Percentiles rank a stretch among this genome's conserved stretches.
Evolutionary conservation across 768 basidiomycete species (phyloP).

Genomic region (Tricholoma flavovirens): DNA sequence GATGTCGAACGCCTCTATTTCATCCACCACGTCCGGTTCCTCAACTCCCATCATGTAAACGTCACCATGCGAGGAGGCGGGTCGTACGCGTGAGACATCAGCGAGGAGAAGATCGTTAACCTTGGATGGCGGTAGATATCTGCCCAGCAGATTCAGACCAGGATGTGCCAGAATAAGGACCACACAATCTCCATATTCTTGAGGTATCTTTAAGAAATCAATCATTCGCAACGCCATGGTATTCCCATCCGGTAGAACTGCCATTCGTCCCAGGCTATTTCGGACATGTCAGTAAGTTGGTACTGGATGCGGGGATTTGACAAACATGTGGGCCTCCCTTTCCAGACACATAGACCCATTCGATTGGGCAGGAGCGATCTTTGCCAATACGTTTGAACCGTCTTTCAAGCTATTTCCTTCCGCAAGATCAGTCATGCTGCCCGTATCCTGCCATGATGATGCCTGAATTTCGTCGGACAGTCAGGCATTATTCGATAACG

Average conservation of each 20-base stretch:
- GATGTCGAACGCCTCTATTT: constrained; percentile 56
- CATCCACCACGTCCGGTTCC: constrained; percentile 41
- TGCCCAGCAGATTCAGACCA: constrained; percentile 60
- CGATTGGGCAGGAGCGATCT: constrained; percentile 67
- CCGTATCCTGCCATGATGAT: constrained; percentile 64
- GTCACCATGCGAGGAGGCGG: constrained; percentile 41
- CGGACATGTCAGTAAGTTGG: neutral
- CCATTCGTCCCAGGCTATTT: constrained; percentile 46
- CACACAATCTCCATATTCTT: constrained; percentile 58
- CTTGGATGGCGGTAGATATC: constrained; percentile 63
- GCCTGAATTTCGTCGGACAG: constrained; percentile 33
- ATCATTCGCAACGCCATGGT: constrained; percentile 52
- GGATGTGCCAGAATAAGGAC: constrained; percentile 70
- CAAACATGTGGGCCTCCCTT: constrained; percentile 68
- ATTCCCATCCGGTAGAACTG: constrained; percentile 42
- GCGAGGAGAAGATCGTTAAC: constrained; percentile 63
- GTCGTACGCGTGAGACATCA: constrained; percentile 40
- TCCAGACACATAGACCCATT: constrained; percentile 70
- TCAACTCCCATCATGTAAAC: constrained; percentile 44
- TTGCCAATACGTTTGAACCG: constrained; percentile 61
- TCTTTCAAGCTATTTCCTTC: constrained; percentile 70
- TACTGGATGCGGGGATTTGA: constrained; percentile 7
- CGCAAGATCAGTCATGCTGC: constrained; percentile 61
- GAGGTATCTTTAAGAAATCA: constrained; percentile 64
- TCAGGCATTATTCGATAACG: neutral